phyloP scores from a whole-genome alignment of 225 moss, liverwort and hornwort genomes.

The Pleurozium schreberi region DNA sequence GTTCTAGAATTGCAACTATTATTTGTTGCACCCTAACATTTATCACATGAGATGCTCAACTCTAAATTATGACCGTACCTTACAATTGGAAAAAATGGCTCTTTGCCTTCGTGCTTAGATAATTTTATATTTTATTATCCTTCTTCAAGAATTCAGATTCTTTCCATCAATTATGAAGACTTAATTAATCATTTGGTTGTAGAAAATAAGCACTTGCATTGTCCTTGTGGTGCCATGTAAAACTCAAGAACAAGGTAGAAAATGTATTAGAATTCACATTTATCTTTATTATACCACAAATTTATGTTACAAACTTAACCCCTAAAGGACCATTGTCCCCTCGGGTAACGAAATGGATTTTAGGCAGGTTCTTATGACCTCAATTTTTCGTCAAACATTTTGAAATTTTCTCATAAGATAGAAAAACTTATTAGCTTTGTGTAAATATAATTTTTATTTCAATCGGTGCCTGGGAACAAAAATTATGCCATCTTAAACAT shows the following conservation, averaged over 20 bases:
- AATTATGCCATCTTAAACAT: too few species aligned
- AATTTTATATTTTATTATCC: not conserved
- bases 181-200: not conserved
- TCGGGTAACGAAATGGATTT: too few species aligned
- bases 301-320: not conserved
- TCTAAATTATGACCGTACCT: not conserved
- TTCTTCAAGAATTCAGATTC: not conserved
- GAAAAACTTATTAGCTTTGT: too few species aligned
- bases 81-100: not conserved
- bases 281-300: not conserved
- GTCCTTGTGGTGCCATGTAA: rapidly evolving
- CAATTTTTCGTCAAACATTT: too few species aligned
- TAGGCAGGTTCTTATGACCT: too few species aligned
- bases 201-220: too few species aligned
- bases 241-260: not conserved
- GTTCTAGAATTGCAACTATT: not conserved
- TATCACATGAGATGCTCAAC: not conserved
- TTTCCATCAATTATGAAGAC: too few species aligned
- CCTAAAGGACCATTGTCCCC: too few species aligned
- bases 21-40: not conserved
- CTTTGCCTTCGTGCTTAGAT: rapidly evolving
- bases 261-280: too few species aligned
- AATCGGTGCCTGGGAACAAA: too few species aligned
- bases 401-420: too few species aligned
- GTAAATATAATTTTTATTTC: too few species aligned